Conservation (phyloP, 441 rosid genomes). For the Monsonia emarginata region DNA sequence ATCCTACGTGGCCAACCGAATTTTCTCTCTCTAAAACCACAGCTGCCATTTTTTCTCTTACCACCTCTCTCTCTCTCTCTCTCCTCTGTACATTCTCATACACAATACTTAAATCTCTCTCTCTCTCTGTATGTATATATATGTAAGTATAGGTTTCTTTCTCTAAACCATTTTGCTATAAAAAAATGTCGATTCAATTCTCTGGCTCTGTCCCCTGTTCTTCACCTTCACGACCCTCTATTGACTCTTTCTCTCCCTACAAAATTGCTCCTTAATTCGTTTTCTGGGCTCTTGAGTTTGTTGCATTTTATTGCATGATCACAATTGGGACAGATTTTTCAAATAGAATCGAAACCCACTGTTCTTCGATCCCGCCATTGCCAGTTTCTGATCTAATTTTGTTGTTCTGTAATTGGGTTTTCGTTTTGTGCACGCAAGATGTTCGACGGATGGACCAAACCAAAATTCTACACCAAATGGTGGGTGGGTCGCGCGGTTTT, state of each 20-base stretch:
- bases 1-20: background rate
- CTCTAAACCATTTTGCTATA: background rate
- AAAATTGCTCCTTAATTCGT: background rate
- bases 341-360: background rate
- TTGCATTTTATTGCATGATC: background rate
- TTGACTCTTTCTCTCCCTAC: background rate
- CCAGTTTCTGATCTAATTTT: background rate
- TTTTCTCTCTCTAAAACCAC: background rate
- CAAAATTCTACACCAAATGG: slow-evolving; percentile 62
- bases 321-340: background rate
- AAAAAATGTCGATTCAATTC: background rate
- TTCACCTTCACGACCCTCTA: background rate
- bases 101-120: too few species aligned
- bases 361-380: background rate
- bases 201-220: background rate
- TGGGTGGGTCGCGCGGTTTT: too few species aligned
- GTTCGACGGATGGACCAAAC: slow-evolving; percentile 46
- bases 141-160: background rate
- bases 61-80: too few species aligned
- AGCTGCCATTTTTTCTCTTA: background rate
- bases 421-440: slow-evolving; percentile 22
- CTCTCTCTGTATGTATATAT: too few species aligned
- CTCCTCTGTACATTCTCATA: too few species aligned
- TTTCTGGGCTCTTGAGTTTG: background rate
- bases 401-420: background rate